Conservation (phyloP, 495 filamentous ascomycete species). For the Aspergillus baeticus region DNA sequence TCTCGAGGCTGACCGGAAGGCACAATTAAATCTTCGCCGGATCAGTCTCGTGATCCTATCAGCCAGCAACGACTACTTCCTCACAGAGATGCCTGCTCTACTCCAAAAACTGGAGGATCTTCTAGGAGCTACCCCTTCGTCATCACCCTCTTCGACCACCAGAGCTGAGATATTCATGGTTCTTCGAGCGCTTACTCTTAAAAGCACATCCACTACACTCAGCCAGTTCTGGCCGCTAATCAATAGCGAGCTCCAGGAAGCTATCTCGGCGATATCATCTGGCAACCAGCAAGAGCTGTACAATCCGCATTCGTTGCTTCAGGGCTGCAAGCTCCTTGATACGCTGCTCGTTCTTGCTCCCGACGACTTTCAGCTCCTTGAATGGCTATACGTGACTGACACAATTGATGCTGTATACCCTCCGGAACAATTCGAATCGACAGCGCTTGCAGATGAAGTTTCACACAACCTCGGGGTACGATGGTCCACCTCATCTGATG, state of each 20-base stretch:
- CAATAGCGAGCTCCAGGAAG: slow-evolving; percentile 81
- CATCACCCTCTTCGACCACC: slow-evolving; percentile 87
- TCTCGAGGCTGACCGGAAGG: slow-evolving; percentile 88
- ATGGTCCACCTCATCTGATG: slow-evolving; percentile 35
- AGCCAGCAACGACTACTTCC: slow-evolving; percentile 71
- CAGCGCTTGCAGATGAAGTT: slow-evolving; percentile 82
- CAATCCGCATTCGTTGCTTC: slow-evolving; percentile 70
- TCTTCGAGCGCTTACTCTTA: slow-evolving; percentile 74
- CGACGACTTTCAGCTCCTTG: slow-evolving; percentile 92
- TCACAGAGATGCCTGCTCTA: slow-evolving; percentile 67
- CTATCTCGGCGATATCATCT: slow-evolving; percentile 72
- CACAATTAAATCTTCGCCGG: slow-evolving; percentile 85
- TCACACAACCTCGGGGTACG: slow-evolving; percentile 69
- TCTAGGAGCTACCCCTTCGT: slow-evolving; percentile 78
- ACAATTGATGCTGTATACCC: slow-evolving; percentile 95
- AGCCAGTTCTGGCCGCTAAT: slow-evolving; percentile 86
- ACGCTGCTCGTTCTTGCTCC: slow-evolving; percentile 78
- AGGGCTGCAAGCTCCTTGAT: slow-evolving; percentile 91
- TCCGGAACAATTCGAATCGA: slow-evolving; percentile 65
- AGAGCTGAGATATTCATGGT: slow-evolving; percentile 89
- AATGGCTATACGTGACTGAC: slow-evolving; percentile 97
- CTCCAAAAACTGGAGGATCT: slow-evolving; percentile 87
- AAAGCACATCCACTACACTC: slow-evolving; percentile 72
- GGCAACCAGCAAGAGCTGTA: slow-evolving; percentile 74
- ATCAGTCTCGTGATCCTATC: slow-evolving; percentile 76